Percentiles rank a stretch among this genome's conserved stretches.
Evolutionary conservation across 83 land plant species (phyloP).

Genomic region (Thuja plicata): DNA sequence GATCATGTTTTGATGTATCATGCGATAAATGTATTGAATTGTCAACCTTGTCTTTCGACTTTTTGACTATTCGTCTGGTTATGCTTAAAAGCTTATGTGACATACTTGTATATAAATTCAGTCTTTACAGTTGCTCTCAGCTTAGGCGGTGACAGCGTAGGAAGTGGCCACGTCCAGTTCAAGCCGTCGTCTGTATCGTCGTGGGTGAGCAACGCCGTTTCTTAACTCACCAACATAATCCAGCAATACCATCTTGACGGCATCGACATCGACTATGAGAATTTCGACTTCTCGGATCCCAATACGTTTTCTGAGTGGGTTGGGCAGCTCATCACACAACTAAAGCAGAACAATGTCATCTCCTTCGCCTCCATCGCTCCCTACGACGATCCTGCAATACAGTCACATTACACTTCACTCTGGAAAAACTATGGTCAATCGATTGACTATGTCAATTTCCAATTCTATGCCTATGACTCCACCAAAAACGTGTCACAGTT

Average conservation of each 20-base stretch:
- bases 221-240: conserved; percentile 26
- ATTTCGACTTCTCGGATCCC: conserved; percentile 22
- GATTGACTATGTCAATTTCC: conserved; percentile 62
- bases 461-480: conserved; percentile 55
- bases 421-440: conserved; percentile 32
- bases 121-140: conserved; percentile 35
- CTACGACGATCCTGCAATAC: conserved; percentile 32
- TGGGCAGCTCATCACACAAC: conserved; percentile 37
- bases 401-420: conserved; percentile 41
- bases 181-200: conserved; percentile 6
- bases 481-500: conserved; percentile 38
- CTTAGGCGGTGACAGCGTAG: conserved; percentile 37
- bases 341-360: conserved; percentile 37
- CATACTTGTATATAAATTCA: too few species aligned
- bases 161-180: conserved; percentile 16
- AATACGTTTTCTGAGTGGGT: conserved; percentile 48
- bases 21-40: too few species aligned
- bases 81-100: too few species aligned
- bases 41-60: too few species aligned
- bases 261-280: conserved; percentile 47
- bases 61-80: too few species aligned
- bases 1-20: too few species aligned
- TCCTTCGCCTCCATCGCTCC: conserved; percentile 74
- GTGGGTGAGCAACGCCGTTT: conserved; percentile 18
- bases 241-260: conserved; percentile 37